Percentiles rank a stretch among this genome's conserved stretches.
These are phyloP conservation scores for Musa acuminata DNA, from an alignment of 176 grass and related monocot species.

Conservation along the genomic window DNA sequence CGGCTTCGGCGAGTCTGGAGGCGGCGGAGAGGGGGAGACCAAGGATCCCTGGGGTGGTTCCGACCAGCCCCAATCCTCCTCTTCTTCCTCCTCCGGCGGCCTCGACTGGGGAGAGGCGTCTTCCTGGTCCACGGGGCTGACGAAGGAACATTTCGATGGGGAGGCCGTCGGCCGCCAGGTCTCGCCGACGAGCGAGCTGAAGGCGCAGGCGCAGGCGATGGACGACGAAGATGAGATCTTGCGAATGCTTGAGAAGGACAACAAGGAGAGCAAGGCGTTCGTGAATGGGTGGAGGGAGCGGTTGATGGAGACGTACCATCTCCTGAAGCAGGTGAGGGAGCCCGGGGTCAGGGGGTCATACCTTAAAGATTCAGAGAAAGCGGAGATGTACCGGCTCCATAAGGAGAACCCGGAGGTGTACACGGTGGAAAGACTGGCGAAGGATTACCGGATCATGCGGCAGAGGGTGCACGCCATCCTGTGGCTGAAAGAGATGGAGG, in stretches of 20 bases:
- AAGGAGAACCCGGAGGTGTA: slow-evolving; percentile 80
- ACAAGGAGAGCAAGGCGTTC: slow-evolving; percentile 33
- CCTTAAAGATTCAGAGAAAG: slow-evolving; percentile 92
- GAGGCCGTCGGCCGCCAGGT: neutral
- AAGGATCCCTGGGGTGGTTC: neutral
- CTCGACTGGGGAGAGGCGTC: slow-evolving; percentile 55
- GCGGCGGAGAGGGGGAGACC: no score
- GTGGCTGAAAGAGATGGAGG: slow-evolving; percentile 97
- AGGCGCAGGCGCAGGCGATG: slow-evolving; percentile 32
- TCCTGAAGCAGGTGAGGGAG: slow-evolving; percentile 83
- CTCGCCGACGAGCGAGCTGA: neutral
- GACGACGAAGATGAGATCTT: slow-evolving; percentile 53
- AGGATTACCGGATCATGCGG: slow-evolving; percentile 74
- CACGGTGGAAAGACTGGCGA: slow-evolving; percentile 23
- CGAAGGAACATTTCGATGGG: slow-evolving; percentile 93
- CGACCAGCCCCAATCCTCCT: neutral
- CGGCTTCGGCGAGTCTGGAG: no score
- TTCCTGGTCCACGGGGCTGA: slow-evolving; percentile 75
- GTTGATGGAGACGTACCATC: slow-evolving; percentile 45
- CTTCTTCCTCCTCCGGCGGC: slow-evolving; percentile 5
- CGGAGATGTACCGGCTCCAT: slow-evolving; percentile 92
- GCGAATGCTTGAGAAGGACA: slow-evolving; percentile 29
- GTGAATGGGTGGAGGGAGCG: slow-evolving; percentile 58
- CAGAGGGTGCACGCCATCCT: slow-evolving; percentile 96
- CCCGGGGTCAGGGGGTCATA: slow-evolving; percentile 58